These are phyloP conservation scores for Sarocladium brachiariae DNA, from an alignment of 2,329 filamentous ascomycete species.

Conservation along the genomic window DNA sequence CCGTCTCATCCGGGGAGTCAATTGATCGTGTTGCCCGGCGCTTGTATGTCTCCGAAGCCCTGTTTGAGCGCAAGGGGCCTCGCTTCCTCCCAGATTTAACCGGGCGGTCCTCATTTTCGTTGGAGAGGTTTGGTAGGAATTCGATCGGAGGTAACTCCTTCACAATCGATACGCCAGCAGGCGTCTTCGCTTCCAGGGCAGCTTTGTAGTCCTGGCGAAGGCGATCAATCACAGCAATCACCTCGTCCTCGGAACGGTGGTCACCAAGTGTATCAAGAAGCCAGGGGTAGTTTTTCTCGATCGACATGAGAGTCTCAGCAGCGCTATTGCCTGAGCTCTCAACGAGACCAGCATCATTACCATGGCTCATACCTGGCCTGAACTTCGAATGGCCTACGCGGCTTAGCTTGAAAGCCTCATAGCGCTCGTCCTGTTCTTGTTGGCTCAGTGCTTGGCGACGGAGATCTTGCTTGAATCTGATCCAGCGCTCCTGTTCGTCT, in stretches of 20 bases:
- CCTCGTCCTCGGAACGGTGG: background rate
- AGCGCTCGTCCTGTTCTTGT: constrained; percentile 2
- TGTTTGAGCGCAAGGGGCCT: background rate
- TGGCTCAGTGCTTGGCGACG: constrained; percentile 4
- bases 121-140: constrained; percentile 48
- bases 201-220: constrained; percentile 37
- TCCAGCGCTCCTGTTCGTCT: constrained; percentile 8
- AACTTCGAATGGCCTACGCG: constrained; percentile 4
- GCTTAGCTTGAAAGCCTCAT: constrained; percentile 4
- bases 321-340: constrained; percentile 1
- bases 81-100: background rate
- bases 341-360: background rate
- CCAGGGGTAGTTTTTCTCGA: constrained; percentile 7
- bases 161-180: constrained; percentile 16
- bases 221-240: constrained; percentile 16
- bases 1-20: background rate
- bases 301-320: constrained; percentile 1
- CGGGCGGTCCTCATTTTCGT: constrained; percentile 21
- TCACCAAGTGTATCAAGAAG: constrained; percentile 3
- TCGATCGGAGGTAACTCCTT: constrained; percentile 51
- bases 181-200: background rate
- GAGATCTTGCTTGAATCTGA: constrained; percentile 7
- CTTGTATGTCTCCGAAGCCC: background rate
- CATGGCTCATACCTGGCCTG: background rate
- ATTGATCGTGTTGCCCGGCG: background rate